Percentiles rank a stretch among this genome's conserved stretches.
These are phyloP conservation scores for Lentinula raphanica DNA, from an alignment of 768 basidiomycete genomes.

Conservation along the genomic window DNA sequence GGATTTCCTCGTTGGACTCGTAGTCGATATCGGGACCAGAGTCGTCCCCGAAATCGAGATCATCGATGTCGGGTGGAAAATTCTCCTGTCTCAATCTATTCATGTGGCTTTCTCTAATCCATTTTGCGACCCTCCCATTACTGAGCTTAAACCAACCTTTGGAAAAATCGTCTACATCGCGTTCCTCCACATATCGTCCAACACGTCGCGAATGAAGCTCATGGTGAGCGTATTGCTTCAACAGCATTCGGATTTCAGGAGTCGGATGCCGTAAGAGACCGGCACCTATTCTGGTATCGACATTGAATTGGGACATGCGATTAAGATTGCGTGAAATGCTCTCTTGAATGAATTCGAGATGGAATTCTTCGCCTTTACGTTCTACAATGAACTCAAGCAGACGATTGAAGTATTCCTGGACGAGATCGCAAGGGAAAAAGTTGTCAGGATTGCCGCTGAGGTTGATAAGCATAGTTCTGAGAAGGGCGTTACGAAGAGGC, in stretches of 20 bases:
- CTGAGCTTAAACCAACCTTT: neutral
- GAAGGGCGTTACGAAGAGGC: neutral
- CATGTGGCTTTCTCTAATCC: neutral
- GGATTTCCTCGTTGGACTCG: too few species aligned
- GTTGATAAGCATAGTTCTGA: neutral
- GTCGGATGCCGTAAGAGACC: neutral
- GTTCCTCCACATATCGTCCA: neutral
- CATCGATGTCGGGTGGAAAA: too few species aligned
- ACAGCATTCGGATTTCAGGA: neutral
- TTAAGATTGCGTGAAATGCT: constrained; percentile 17
- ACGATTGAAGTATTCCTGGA: neutral
- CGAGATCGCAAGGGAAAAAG: neutral
- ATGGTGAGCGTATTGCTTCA: neutral
- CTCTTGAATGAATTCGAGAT: constrained; percentile 14
- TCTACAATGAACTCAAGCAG: constrained; percentile 9
- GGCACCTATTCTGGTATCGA: neutral
- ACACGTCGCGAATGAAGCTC: neutral
- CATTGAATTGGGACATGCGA: neutral
- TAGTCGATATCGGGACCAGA: too few species aligned
- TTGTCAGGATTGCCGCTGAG: neutral
- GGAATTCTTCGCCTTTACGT: constrained; percentile 12
- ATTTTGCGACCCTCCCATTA: neutral
- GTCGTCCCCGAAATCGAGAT: too few species aligned
- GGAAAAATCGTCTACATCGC: neutral
- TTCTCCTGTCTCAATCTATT: neutral